These are phyloP conservation scores for Sclerotinia glacialis DNA, from an alignment of 2,329 filamentous ascomycete species.

Conservation along the genomic window DNA sequence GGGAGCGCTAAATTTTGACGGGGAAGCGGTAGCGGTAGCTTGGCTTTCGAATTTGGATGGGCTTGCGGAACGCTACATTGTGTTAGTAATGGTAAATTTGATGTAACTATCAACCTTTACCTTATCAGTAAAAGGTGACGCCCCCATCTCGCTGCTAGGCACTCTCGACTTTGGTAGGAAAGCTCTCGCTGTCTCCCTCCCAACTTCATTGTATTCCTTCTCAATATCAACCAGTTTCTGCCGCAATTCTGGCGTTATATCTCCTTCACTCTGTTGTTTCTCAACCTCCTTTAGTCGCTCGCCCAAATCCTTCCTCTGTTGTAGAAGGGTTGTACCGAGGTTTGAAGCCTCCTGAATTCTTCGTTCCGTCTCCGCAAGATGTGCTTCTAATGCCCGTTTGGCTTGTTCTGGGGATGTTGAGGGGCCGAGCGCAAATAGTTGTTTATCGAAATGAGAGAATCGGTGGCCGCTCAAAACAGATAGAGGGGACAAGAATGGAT, in stretches of 20 bases:
- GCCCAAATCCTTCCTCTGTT: slow-evolving; percentile 79
- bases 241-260: slow-evolving; percentile 79
- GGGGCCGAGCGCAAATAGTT: slow-evolving; percentile 75
- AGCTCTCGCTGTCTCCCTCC: slow-evolving; percentile 81
- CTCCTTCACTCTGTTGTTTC: slow-evolving; percentile 68
- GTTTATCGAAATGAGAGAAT: slow-evolving; percentile 79
- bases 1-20: slow-evolving; percentile 83
- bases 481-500: slow-evolving; percentile 58
- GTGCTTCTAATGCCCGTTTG: slow-evolving; percentile 83
- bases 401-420: slow-evolving; percentile 78
- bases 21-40: slow-evolving; percentile 75
- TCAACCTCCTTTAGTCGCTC: slow-evolving; percentile 84
- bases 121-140: slow-evolving; percentile 48
- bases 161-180: slow-evolving; percentile 83
- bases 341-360: slow-evolving; percentile 88
- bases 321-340: slow-evolving; percentile 80
- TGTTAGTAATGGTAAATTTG: slow-evolving; percentile 28
- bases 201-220: slow-evolving; percentile 91
- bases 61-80: slow-evolving; percentile 61
- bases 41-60: slow-evolving; percentile 80
- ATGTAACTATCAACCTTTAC: slow-evolving; percentile 37
- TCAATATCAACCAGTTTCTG: slow-evolving; percentile 83
- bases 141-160: slow-evolving; percentile 61
- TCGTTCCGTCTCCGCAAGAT: slow-evolving; percentile 87
- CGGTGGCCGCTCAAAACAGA: slow-evolving; percentile 64